Base-by-base conservation (phyloP, 2,329 filamentous ascomycete species). In the Aureobasidium sp. region DNA sequence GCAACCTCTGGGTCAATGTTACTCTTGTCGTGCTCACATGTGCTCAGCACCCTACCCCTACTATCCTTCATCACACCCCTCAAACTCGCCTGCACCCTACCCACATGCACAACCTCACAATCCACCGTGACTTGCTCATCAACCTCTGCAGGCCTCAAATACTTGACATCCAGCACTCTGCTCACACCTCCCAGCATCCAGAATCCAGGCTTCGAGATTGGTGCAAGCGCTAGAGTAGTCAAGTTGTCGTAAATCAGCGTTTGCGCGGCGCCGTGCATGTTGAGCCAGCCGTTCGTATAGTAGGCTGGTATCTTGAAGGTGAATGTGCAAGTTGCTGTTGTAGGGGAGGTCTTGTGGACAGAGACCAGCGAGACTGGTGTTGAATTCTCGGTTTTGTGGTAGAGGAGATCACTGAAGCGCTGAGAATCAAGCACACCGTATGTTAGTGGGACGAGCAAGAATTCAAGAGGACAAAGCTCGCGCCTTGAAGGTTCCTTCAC, bases 241-340 rank as follows among this genome's bases (percentile, higher is more conserved):
- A 72, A 70, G 65, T 80, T 75, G 60, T 83, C 79, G 55, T 79
- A 78, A 37, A 79, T 75, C 5, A 77, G 66, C 0, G 75, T 73
- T 2, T 76, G 75, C 2, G 75, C 76, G 6, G 77, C 77, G 22
- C 78, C 77, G 60, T 80, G 78, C 58, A 80, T 68, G 24, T 72
- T 74, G 1, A 69, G 69, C 30, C 68, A 67, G 47, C 69, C 60
- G 62, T 79, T 80, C 56, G 71, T 71, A 47, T 78, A 71, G 39
- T 65, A 61, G 12, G 62, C 61, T 10, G 71, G 68, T 17, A 79
- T 72, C 3, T 60, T 64, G 56, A 29, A 45, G 12, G 6, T 8
- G 27, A 45, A 45, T 25, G 14, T 21, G 19, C 16, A n/a, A 17
- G 16, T 8, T 5, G 35, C 35, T 39, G 35, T 39, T 21, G 35